A percentile compares a stretch with the other conserved stretches of the same genome.
phyloP scores from a whole-genome alignment of 139 green algal genomes.

The Chlamydomonas asymmetrica region DNA sequence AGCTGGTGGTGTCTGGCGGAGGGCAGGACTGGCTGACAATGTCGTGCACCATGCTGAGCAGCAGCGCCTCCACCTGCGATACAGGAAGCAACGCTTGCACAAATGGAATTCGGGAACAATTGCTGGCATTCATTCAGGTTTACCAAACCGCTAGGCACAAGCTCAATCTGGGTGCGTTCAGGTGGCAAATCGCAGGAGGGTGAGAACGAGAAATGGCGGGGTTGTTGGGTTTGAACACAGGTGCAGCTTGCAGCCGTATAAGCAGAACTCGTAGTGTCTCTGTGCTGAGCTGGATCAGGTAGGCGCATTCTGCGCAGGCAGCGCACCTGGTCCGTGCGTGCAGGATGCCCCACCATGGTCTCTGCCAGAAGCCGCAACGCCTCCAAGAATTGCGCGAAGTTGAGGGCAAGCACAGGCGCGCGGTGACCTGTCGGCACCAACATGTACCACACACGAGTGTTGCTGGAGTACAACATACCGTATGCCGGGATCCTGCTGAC shows the following conservation, averaged over 20 bases:
- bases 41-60: not conserved
- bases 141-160: not conserved
- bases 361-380: slow-evolving; percentile 29
- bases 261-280: not conserved
- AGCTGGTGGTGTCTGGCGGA: not conserved
- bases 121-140: not conserved
- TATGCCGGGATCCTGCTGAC: no score
- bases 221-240: not conserved
- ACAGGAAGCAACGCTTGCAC: no score
- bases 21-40: not conserved
- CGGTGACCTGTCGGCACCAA: slow-evolving; percentile 12
- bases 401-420: slow-evolving; percentile 14
- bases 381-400: slow-evolving; percentile 30
- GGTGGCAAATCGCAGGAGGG: not conserved
- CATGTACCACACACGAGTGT: not conserved
- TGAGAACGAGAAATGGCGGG: not conserved
- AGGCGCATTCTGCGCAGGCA: not conserved
- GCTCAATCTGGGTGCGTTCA: not conserved
- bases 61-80: not conserved
- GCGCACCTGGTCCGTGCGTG: not conserved
- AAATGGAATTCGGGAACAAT: not conserved
- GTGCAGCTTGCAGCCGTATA: not conserved
- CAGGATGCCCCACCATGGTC: slow-evolving; percentile 20
- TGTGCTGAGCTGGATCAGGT: not conserved
- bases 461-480: no score